phyloP scores from a whole-genome alignment of 805 yeast genomes.

The Schwanniomyces polymorphus region DNA sequence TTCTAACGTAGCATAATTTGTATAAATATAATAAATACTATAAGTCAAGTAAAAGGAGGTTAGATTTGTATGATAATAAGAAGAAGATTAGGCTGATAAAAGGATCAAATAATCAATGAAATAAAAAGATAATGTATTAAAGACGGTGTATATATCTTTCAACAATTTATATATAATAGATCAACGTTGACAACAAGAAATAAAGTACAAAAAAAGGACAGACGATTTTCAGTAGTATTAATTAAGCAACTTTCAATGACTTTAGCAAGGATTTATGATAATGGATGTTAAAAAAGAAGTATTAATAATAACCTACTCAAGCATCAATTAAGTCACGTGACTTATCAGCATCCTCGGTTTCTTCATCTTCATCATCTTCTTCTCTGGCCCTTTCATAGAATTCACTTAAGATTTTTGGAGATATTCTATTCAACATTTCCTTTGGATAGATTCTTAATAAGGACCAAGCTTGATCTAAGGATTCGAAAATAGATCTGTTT shows the following conservation, averaged over 20 bases:
- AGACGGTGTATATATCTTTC: background rate
- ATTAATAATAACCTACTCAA: no score
- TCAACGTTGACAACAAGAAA: slow-evolving; percentile 1
- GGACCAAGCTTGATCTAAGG: slow-evolving; percentile 97
- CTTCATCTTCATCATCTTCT: slow-evolving; percentile 53
- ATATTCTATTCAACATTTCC: slow-evolving; percentile 97
- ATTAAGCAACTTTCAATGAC: slow-evolving; percentile 1
- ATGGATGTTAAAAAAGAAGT: no score
- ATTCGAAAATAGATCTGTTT: slow-evolving; percentile 90
- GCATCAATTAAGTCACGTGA: slow-evolving; percentile 46
- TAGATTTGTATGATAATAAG: no score
- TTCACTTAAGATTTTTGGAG: slow-evolving; percentile 94
- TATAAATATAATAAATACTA: background rate
- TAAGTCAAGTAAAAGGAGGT: background rate
- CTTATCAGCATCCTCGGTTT: slow-evolving; percentile 40
- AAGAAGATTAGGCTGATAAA: no score
- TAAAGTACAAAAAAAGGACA: background rate
- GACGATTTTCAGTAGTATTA: background rate
- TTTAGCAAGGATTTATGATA: slow-evolving; percentile 1
- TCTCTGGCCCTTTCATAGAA: slow-evolving; percentile 89
- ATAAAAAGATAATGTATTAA: background rate
- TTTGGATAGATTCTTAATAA: slow-evolving; percentile 97
- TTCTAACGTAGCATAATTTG: background rate
- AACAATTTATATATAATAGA: background rate
- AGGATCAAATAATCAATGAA: background rate